These are phyloP conservation scores for Scheffersomyces illinoinensis DNA, from an alignment of 1,139 yeast species.

Conservation along the genomic window DNA sequence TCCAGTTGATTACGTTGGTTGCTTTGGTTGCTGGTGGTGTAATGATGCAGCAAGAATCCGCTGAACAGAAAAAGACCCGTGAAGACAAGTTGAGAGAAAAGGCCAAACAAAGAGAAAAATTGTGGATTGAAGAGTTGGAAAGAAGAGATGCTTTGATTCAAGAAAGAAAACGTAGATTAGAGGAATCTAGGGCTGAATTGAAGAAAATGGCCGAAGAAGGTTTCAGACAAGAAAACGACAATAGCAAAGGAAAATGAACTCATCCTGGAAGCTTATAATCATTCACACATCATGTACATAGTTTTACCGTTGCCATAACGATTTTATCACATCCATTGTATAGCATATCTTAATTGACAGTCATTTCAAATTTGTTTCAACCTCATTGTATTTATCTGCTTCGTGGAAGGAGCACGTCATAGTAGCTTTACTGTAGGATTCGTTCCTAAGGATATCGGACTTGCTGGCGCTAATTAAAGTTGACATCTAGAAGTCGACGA, in stretches of 20 bases:
- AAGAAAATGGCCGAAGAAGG: slow-evolving; percentile 43
- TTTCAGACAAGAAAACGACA: slow-evolving; percentile 21
- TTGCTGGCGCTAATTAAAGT: no score
- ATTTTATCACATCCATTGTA: background rate
- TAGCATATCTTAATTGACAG: background rate
- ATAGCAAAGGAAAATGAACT: background rate
- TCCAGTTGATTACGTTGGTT: slow-evolving; percentile 78
- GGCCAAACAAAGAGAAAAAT: slow-evolving; percentile 79
- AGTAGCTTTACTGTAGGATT: no score
- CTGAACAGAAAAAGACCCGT: slow-evolving; percentile 46
- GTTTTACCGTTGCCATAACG: background rate
- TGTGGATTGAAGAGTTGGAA: slow-evolving; percentile 90
- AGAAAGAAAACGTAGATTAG: slow-evolving; percentile 54
- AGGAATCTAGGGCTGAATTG: slow-evolving; percentile 40
- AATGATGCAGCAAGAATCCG: slow-evolving; percentile 51
- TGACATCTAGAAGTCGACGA: no score
- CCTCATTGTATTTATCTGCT: no score
- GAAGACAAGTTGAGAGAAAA: slow-evolving; percentile 66
- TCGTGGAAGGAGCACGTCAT: no score
- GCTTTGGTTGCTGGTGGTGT: slow-evolving; percentile 83
- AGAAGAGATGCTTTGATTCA: slow-evolving; percentile 77
- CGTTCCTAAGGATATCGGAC: no score
- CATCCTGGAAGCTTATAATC: background rate
- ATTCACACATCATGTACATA: background rate
- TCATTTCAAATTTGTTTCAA: background rate